Conservation (phyloP, 306 rosid genomes). For the Calophaca sinica region DNA sequence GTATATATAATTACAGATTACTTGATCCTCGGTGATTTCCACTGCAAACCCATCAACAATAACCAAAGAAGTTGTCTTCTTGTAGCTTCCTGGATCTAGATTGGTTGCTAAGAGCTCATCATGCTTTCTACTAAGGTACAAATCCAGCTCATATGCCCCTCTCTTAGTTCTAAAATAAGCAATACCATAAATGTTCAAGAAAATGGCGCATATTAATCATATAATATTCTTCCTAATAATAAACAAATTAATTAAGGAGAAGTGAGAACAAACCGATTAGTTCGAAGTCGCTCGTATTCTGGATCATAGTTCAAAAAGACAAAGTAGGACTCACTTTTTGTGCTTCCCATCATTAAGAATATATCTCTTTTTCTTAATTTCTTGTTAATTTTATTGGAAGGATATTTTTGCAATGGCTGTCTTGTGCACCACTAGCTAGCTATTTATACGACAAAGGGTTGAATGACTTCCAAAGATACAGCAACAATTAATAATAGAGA, state of each 20-base stretch:
- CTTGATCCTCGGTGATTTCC: too few relatives aligned
- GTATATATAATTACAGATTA: too few relatives aligned
- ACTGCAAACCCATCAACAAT: too few relatives aligned
- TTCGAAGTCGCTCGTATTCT: conserved; percentile 73
- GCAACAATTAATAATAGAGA: conserved; percentile 27
- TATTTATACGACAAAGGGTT: conserved; percentile 46
- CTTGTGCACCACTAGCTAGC: conserved; percentile 26
- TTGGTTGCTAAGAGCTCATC: too few relatives aligned
- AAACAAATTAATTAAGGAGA: neutral
- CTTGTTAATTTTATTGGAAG: conserved; percentile 17
- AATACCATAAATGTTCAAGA: too few relatives aligned
- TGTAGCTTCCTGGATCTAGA: too few relatives aligned
- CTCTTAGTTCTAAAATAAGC: too few relatives aligned
- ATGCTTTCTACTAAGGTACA: too few relatives aligned
- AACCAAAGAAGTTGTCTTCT: too few relatives aligned
- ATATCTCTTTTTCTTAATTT: conserved; percentile 1
- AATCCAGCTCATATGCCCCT: too few relatives aligned
- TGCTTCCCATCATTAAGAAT: conserved; percentile 58
- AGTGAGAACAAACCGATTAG: conserved; percentile 62
- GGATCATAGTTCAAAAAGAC: conserved; percentile 95
- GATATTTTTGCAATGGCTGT: neutral
- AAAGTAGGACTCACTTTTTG: conserved; percentile 65
- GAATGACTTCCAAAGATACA: conserved; percentile 22
- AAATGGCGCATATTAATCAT: too few relatives aligned
- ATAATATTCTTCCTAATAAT: too few relatives aligned